A percentile compares a stretch with the other conserved stretches of the same genome.
Evolutionary conservation across 805 yeast genomes (phyloP).

Genomic region (Tetrapisispora namnaoensis): DNA sequence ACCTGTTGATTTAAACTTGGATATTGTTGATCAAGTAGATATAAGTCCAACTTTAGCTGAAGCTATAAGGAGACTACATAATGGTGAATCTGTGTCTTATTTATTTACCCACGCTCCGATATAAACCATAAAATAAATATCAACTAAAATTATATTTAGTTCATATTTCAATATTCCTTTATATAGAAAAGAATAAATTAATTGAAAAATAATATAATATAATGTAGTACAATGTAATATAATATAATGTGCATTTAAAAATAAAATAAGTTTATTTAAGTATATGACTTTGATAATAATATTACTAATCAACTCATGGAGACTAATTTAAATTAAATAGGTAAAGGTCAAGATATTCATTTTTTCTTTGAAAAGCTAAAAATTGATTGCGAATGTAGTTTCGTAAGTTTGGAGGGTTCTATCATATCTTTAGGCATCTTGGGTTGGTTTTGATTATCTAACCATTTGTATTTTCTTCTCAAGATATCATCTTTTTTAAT

Average conservation of each 20-base stretch:
- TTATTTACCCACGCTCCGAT: constrained; percentile 41
- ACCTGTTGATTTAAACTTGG: constrained; percentile 59
- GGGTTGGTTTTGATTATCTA: neutral
- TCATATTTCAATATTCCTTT: no score
- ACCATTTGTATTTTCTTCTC: constrained; percentile 2
- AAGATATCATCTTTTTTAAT: constrained; percentile 17
- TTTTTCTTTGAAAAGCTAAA: neutral
- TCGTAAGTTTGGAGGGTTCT: neutral
- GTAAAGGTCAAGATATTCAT: neutral
- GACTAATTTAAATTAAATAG: no score
- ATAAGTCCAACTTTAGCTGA: constrained; percentile 69
- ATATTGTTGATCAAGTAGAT: constrained; percentile 42
- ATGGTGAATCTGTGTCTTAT: constrained; percentile 78
- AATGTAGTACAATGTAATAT: no score
- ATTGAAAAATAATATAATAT: no score
- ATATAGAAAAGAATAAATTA: no score
- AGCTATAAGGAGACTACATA: constrained; percentile 74
- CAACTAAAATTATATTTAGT: no score
- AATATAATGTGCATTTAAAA: neutral
- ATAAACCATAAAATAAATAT: constrained; percentile 1
- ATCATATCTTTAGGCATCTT: neutral
- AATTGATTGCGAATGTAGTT: neutral
- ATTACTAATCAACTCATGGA: no score
- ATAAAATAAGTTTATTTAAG: no score
- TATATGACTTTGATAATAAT: no score